phyloP scores from a whole-genome alignment of 495 filamentous ascomycete species.

The Neurospora sp. region DNA sequence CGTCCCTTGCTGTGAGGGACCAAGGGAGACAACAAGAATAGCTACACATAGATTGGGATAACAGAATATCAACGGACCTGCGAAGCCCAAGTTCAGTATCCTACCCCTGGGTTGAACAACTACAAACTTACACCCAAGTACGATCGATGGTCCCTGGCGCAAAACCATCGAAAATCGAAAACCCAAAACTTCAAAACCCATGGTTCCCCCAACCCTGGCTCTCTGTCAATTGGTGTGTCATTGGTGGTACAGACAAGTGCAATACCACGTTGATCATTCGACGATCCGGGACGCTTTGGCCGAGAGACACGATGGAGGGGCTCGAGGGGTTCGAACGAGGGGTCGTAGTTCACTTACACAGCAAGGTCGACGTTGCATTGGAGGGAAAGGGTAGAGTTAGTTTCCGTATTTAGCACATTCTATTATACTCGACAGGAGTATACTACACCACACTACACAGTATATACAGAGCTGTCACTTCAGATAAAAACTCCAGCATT shows the following conservation, averaged over 20 bases:
- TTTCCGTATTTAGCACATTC: not conserved
- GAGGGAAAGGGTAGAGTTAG: not conserved
- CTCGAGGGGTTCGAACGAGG: not conserved
- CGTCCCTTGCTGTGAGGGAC: not conserved
- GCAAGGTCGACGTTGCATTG: not conserved
- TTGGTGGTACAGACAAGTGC: not conserved
- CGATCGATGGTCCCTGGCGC: not conserved
- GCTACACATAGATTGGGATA: conserved; percentile 4
- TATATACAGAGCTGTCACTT: not conserved
- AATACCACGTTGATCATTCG: not conserved
- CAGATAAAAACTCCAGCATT: not conserved
- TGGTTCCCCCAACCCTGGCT: not conserved
- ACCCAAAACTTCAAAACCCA: not conserved
- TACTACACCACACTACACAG: too few relatives aligned
- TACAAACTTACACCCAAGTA: not conserved
- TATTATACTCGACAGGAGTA: too few relatives aligned
- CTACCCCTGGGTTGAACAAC: not conserved
- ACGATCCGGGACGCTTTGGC: not conserved
- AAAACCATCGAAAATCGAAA: not conserved
- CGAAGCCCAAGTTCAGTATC: too few relatives aligned
- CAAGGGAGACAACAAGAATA: conserved; percentile 3
- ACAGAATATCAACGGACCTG: too few relatives aligned
- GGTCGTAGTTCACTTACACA: too few relatives aligned
- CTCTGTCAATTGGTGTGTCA: not conserved
- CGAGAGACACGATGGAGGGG: not conserved